These are phyloP conservation scores for Dothiorella sarmentorum DNA, from an alignment of 2,329 filamentous ascomycete genomes.

Conservation along the genomic window DNA sequence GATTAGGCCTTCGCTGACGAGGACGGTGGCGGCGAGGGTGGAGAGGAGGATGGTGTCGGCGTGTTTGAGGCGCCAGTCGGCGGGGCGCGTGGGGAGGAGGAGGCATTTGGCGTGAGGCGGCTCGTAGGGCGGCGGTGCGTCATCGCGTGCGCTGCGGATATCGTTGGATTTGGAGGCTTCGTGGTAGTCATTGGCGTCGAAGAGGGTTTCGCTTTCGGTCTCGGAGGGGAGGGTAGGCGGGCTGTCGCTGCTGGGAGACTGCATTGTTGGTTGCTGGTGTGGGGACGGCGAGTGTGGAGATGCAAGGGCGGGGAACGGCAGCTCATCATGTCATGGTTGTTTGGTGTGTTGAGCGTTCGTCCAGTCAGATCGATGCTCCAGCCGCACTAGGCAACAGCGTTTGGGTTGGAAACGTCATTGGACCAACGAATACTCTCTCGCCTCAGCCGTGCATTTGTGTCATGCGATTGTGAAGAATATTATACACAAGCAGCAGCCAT, in stretches of 20 bases:
- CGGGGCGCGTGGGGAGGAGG: not conserved
- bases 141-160: not conserved
- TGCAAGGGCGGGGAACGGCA: no score
- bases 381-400: not conserved
- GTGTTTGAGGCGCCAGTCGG: not conserved
- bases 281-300: no score
- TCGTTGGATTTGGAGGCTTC: not conserved
- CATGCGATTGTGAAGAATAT: not conserved
- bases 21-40: slow-evolving; percentile 1
- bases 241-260: no score
- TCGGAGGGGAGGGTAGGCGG: not conserved
- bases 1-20: not conserved
- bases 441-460: not conserved
- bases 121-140: not conserved
- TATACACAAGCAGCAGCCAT: no score
- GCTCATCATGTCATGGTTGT: no score
- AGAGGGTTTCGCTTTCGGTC: not conserved
- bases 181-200: not conserved
- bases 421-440: no score
- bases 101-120: not conserved
- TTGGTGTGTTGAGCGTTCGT: not conserved
- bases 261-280: no score
- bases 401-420: no score
- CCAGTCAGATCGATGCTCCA: not conserved
- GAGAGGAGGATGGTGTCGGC: not conserved